Evolutionary conservation across 768 basidiomycete species (phyloP), one percentile per base, ranked within the genome.

Genomic region (Boletus subcaerulescens): DNA sequence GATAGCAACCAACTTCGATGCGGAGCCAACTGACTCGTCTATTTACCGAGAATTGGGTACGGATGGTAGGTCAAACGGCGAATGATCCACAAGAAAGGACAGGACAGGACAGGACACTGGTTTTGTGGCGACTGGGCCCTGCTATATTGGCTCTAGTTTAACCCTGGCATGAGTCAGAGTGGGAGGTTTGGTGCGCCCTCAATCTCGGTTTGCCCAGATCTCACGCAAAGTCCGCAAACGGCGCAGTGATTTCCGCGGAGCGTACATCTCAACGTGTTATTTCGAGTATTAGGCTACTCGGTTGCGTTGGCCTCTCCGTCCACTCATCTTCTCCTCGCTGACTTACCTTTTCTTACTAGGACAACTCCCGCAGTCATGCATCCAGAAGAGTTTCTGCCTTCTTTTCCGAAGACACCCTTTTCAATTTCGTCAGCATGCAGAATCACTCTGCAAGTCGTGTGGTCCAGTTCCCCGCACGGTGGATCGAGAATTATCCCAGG

Each of bases 201-300:
- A 64, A 64, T 64, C 54, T 65, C 47, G 46, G 8, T 33, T 39
- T 47, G 46, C 12, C 48, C 31, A 53, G 68, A 68, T 70, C 67
- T 63, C 61, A 53, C 53, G 41, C 61, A 50, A 58, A 50, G 42
- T 56, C 68, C 57, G 55, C 63, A 68, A 58, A 60, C 48, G 53
- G 59, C 32, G 36, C 50, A 49, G 62, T 61, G 68, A 65, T 71
- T 71, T 68, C 68, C 68, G 68, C 68, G 68, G 68, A 69, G 50
- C 20, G 57, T 66, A 10, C 40, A 22, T 53, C 48, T 38, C 52
- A 60, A 51, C 64, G 46, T 65, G 60, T 70, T 57, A 48, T 43
- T 69, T 57, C 60, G 58, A 62, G 55, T 22, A 46, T 55, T 48
- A 55, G 57, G 31, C 56, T 61, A 61, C 60, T 69, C 64, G 56